Percentiles rank a stretch among this genome's conserved stretches.
These are phyloP conservation scores for Rhizopus delemar DNA, from an alignment of 371 early-diverging fungal species.

Conservation along the genomic window DNA sequence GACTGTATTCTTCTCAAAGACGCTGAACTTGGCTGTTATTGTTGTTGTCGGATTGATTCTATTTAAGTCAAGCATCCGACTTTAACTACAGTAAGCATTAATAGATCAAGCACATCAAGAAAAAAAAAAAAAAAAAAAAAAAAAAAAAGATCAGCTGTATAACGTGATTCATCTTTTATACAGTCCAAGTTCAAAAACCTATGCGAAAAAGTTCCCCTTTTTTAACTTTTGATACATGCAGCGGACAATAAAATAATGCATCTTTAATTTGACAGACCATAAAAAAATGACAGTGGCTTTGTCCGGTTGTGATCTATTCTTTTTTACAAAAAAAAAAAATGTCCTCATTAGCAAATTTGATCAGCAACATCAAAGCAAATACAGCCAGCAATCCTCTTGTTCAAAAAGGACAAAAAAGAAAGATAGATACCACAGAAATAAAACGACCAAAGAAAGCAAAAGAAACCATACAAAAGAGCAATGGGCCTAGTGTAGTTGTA, in stretches of 20 bases:
- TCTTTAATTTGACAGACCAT: not conserved
- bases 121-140: too few relatives aligned
- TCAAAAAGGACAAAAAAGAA: constrained; percentile 30
- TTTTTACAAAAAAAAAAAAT: constrained; percentile 12
- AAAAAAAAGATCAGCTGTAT: too few relatives aligned
- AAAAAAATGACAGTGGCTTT: not conserved
- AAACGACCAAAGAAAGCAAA: constrained; percentile 12
- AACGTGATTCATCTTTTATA: too few relatives aligned
- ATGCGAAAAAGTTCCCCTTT: too few relatives aligned
- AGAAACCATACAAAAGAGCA: not conserved
- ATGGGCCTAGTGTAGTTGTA: constrained; percentile 43
- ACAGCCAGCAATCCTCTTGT: constrained; percentile 36
- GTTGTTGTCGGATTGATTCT: too few relatives aligned
- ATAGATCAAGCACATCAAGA: too few relatives aligned
- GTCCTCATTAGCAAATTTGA: constrained; percentile 43
- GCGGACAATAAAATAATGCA: not conserved
- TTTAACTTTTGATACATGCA: too few relatives aligned
- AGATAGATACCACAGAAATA: constrained; percentile 6
- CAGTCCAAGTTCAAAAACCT: too few relatives aligned
- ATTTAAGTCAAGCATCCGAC: too few relatives aligned
- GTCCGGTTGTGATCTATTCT: constrained; percentile 1
- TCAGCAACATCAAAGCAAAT: constrained; percentile 43
- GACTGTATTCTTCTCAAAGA: too few relatives aligned
- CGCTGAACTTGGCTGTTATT: too few relatives aligned
- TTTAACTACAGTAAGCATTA: too few relatives aligned